Evolutionary conservation across 768 basidiomycete genomes (phyloP).

Genomic region (Pulveroboletus sp.): DNA sequence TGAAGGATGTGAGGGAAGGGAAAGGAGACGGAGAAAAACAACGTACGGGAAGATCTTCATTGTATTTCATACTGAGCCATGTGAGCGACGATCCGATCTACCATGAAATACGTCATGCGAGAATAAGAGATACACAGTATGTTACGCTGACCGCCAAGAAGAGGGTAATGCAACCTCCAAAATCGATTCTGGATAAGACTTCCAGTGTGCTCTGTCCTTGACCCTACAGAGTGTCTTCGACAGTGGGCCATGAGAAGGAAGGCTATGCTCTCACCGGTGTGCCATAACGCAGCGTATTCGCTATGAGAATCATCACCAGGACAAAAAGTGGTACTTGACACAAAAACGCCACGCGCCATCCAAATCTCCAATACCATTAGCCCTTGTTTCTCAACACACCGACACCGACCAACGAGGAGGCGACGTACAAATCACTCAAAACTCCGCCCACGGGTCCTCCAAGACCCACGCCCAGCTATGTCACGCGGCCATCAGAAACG

Average conservation of each 20-base stretch:
- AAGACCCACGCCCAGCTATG: conserved; percentile 21
- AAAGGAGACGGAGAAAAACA: not conserved
- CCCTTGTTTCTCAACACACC: not conserved
- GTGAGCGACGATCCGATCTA: conserved; percentile 57
- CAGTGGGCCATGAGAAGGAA: not conserved
- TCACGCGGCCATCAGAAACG: not conserved
- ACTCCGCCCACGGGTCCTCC: conserved; percentile 22
- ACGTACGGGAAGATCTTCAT: conserved; percentile 56
- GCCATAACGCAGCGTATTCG: conserved; percentile 55
- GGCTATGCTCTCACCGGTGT: conserved; percentile 47
- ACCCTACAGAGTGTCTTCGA: conserved; percentile 39
- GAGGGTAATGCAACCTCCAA: conserved; percentile 60
- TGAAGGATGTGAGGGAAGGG: not conserved
- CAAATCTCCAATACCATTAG: not conserved
- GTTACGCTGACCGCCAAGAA: conserved; percentile 45
- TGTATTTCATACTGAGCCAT: conserved; percentile 69
- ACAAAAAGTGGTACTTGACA: conserved; percentile 64
- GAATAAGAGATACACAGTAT: not conserved
- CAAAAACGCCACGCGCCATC: conserved; percentile 48
- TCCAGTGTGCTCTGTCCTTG: conserved; percentile 59
- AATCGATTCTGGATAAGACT: conserved; percentile 75
- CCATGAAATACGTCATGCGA: not conserved
- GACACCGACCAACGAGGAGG: not conserved
- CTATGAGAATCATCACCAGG: conserved; percentile 42
- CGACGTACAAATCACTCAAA: conserved; percentile 18